A percentile compares a stretch with the other conserved stretches of the same genome.
Evolutionary conservation across 2,329 filamentous ascomycete species (phyloP).

Genomic region (Paramyrothecium roridum): DNA sequence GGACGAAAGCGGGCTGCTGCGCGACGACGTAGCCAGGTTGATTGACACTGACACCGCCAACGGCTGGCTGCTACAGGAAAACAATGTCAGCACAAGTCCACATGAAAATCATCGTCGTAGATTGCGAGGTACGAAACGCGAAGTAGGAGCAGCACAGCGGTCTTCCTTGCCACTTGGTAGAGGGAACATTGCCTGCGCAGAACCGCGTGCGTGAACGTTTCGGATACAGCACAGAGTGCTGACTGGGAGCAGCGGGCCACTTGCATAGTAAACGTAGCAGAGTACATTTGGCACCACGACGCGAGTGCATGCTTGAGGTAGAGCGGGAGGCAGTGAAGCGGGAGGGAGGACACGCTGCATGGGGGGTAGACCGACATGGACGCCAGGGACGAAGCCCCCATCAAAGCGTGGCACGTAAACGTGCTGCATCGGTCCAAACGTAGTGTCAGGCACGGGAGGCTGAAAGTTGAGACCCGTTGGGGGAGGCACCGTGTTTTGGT

Average conservation of each 20-base stretch:
- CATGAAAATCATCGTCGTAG: not conserved
- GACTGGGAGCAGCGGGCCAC: slow-evolving; percentile 16
- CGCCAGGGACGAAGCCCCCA: slow-evolving; percentile 21
- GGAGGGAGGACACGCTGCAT: slow-evolving; percentile 9
- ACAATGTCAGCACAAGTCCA: slow-evolving; percentile 10
- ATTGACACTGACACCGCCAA: slow-evolving; percentile 22
- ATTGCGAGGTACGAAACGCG: not conserved
- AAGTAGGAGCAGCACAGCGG: not conserved
- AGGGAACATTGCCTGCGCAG: not conserved
- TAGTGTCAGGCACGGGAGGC: slow-evolving; percentile 56
- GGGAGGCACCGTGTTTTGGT: slow-evolving; percentile 39
- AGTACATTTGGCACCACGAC: slow-evolving; percentile 28
- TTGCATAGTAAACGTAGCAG: slow-evolving; percentile 38
- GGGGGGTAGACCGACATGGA: slow-evolving; percentile 29
- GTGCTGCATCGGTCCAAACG: slow-evolving; percentile 52
- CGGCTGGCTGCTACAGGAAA: slow-evolving; percentile 23
- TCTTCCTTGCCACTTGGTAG: not conserved
- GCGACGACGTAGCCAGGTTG: slow-evolving; percentile 26
- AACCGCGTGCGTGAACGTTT: not conserved
- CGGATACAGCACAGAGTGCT: slow-evolving; percentile 3
- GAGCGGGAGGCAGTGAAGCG: not conserved
- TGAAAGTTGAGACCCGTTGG: slow-evolving; percentile 49
- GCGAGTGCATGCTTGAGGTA: slow-evolving; percentile 16
- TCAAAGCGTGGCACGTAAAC: slow-evolving; percentile 55
- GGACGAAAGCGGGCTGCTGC: slow-evolving; percentile 27